Base-by-base conservation (phyloP, 495 filamentous ascomycete genomes). In the Penicillium arizonense region DNA sequence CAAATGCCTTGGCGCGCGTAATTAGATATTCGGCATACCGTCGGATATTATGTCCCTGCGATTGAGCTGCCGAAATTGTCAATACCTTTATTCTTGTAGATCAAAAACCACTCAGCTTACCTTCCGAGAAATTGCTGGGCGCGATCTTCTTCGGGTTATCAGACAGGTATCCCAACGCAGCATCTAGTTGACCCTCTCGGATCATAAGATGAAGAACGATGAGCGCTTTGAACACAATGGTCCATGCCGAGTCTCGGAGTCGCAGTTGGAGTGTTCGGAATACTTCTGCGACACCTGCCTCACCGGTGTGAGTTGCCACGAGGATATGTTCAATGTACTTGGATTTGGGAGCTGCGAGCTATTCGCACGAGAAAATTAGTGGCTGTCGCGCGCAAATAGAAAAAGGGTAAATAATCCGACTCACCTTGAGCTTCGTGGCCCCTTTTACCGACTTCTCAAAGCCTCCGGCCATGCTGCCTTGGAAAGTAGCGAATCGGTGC, bases 301-400 rank as follows among this genome's bases (percentile, higher is more conserved):
- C 94, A 55, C 94, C 94, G 4, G 90, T 84, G 71, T 97, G 91
- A 30, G 94, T 99, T 54, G 94, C 95, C 59, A 96, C 81, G 16
- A 99, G 81, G 65, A 99, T 96, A 64, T 96, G 90, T 69, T 99
- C 95, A 74, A 99, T 92, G 76, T 99, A 98, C 77, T 99, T 99
- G 43, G 95, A 93, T 77, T 99, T 99, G 20, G 94, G 94, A 53
- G 94, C 88, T 46, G 95, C 94, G 72, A 91, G 88, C 88, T 96
- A 64, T 66, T 28, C 13, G 21, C 37, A 20, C 6, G 39, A 41
- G 16, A 43, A 14, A n/a, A 35, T 55, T 24, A 64, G 24, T 40
- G 18, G 11, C 5, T 37, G 53, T 12, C 41, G 3, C 32, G 23
- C 18, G 8, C 16, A 8, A 18, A 26, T 0, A 18, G 7, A 12